Evolutionary conservation across 352 stramenopile species (phyloP), one percentile per base, ranked within the genome.

Genomic region (Globisporangium cystogenes): DNA sequence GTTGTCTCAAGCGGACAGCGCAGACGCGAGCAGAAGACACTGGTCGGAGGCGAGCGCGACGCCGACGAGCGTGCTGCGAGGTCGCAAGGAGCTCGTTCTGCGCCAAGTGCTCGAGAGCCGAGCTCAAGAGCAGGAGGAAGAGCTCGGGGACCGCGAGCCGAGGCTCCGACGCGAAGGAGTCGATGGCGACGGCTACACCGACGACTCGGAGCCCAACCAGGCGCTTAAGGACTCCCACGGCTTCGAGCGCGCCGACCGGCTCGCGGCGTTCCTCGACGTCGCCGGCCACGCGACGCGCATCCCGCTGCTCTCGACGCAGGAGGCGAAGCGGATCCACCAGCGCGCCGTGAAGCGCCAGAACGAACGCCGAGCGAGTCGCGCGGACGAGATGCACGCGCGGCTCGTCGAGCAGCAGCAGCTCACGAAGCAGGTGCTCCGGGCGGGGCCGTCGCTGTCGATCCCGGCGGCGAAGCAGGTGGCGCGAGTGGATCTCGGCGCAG

Each of bases 321-420:
- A 53, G 12, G 55, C 26, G 11, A 62, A 57, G n/a, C 31, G 31
- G 37, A 26, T 57, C 1, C 65, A 76, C 35, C 24, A 45, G 15
- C 60, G 31, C n/a, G 16, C 53, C 1, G 44, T 62, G 10, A 64
- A 50, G 18, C 71, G 55, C 51, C 64, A 70, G 24, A 52, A 53
- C 24, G 39, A 52, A 8, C 10, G 35, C 20, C 46, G 46, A 14
- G 52, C 47, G 35, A n/a, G 3, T 39, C 67, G 51, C 42, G 63
- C 48, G 10, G 46, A 75, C 36, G 49, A 75, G 24, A 36, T 77
- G 42, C 42, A 57, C 7, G 36, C 44, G 24, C 36, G 68, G 26
- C 45, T 80, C 29, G 55, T 63, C 16, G 33, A 70, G 6, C 70
- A 80, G 31, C 52, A 73, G 31, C 29, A 44, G 20, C 20, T 59